Base-by-base conservation (phyloP, 2,329 filamentous ascomycete species). In the Alternaria viburni region DNA sequence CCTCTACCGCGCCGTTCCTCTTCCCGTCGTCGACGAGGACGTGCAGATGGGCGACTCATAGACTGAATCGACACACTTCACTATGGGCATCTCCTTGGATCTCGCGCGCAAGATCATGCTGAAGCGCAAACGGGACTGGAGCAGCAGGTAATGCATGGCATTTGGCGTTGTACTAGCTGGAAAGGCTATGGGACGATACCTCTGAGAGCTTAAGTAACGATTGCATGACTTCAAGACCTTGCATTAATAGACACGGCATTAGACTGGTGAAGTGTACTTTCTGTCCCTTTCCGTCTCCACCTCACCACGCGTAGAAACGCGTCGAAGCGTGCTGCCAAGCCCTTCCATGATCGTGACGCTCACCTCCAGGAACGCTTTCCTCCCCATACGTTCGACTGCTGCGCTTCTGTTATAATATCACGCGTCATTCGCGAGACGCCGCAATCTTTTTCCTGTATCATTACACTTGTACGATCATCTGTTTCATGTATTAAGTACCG, bases 1-100 rank as follows among this genome's bases (percentile, higher is more conserved):
- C 45, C 85, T 96, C 25, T 96, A 96, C 82, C 87, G 87, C 69
- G 91, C 92, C 8, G 90, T 94, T 62, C 86, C 90, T 26, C 83
- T 94, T 64, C 90, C 90, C 9, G 82, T 82, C 8, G 82, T 87
- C 28, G 88, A 81, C 28, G 88, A 81, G 63, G 78, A 80, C 45
- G 76, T 78, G 13, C 72, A 69, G 62, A 77, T 78, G 71, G 65
- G 74, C 51, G 77, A 73, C 32, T 59, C 56, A 52, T 64, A 64
- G 45, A 10, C 25, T 54, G 54, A 45, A 21, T 60, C 26, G 41
- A 45, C 21, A 19, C 15, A 13, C n/a, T 26, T 17, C 21, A 26
- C 30, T 15, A 36, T 36, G 13, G 3, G 12, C 17, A 30, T 23
- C 17, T 30, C 49, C 12, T 52, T 32, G 30, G 2, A n/a, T 52